Percentiles rank a stretch among this genome's conserved stretches.
phyloP scores from a whole-genome alignment of 257 asterid species.

The Solanum pennellii region DNA sequence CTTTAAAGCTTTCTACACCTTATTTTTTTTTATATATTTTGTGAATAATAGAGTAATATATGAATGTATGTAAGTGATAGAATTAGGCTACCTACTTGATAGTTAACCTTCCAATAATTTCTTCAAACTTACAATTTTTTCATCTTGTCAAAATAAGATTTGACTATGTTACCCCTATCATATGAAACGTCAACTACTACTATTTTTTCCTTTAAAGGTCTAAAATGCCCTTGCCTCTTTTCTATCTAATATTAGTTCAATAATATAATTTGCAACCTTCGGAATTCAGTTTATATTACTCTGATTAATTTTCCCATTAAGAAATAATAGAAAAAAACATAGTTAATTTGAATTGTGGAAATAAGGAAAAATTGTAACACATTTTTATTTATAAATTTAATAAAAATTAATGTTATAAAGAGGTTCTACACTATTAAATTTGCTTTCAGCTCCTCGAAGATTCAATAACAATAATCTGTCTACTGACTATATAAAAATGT shows the following conservation, averaged over 20 bases:
- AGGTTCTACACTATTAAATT: background rate
- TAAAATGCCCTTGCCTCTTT: background rate
- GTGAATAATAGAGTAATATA: background rate
- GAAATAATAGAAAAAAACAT: fast-evolving
- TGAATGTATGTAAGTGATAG: conserved; percentile 10
- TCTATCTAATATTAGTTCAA: background rate
- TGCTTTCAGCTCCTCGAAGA: background rate
- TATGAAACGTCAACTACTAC: background rate
- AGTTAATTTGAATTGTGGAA: background rate
- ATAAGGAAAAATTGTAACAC: background rate
- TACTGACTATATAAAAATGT: background rate
- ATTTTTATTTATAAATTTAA: background rate
- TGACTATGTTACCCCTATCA: conserved; percentile 2
- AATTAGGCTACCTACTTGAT: conserved; percentile 82
- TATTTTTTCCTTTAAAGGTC: background rate
- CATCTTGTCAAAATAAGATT: background rate
- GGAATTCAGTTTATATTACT: background rate
- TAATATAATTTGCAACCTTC: background rate
- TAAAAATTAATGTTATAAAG: no score
- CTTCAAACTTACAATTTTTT: conserved; percentile 25
- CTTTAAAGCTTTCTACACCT: background rate
- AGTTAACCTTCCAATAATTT: conserved; percentile 36
- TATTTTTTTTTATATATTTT: background rate
- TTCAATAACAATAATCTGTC: background rate
- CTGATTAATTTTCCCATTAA: background rate